Base-by-base conservation (phyloP, 163 green algal genomes). In the Trebouxia gelatinosa region DNA sequence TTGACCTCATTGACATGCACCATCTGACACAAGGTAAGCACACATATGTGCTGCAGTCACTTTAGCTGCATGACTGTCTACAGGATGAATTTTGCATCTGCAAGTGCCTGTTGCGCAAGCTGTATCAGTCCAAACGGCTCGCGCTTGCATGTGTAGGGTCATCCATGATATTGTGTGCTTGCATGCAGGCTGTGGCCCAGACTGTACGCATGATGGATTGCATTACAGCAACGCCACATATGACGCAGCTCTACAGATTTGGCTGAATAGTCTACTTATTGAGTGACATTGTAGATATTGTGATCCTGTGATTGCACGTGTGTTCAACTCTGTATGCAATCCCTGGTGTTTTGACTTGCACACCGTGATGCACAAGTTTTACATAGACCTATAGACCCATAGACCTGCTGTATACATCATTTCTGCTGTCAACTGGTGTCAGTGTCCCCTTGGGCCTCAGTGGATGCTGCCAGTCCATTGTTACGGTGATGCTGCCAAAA, bases 401-500 rank as follows among this genome's bases (percentile, higher is more conserved):
- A n/a, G n/a, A n/a, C n/a, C 59, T 38, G 16, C 59, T 38, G 6
- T 4, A 9, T 6, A 7, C 26, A 19, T 11, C 3, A 31, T 35
- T 7, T 70, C 59, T 28, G 21, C 17, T 70, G 16, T 32, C 19
- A 32, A 31, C 5, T 38, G 9, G 17, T 37, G 43, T 50, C 51
- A 70, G 72, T 66, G 59, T 65, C 72, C 9, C 34, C 64, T 72
- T 72, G 35, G 21, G 64, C 64, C 35, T 68, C 58, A 17, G 26
- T 38, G 58, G 58, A 43, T 7, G n/a, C 54, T 26, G 37, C 40
- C 2, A 81, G 17, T n/a, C 79, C 66, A 67, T 93, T 93, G 21
- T 70, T 78, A 0, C 85, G 80, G 61, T 90, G 92, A 54, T 94
- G 83, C 74, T 89, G 82, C 89, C 89, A 97, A 70, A 91, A 92